A percentile compares a stretch with the other conserved stretches of the same genome.
Conservation (phyloP, 108 stramenopile genomes). For the Cyclotella atomus region DNA sequence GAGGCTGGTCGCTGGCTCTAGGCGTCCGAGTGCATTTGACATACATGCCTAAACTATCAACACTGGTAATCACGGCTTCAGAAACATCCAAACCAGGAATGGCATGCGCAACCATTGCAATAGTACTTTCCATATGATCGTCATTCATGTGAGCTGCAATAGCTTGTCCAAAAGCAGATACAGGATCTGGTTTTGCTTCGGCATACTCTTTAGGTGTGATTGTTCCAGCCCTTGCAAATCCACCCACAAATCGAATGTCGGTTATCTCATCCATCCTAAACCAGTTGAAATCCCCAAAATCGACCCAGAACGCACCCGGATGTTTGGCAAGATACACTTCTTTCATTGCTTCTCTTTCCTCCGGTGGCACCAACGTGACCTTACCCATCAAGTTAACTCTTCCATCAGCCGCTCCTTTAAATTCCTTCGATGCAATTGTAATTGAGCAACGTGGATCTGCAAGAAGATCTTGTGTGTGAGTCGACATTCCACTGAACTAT, state of each 20-base stretch:
- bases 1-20: constrained; percentile 67
- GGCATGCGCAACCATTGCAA: constrained; percentile 87
- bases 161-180: constrained; percentile 73
- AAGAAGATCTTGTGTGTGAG: constrained; percentile 91
- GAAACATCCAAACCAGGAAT: constrained; percentile 79
- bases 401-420: constrained; percentile 96
- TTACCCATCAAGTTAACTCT: constrained; percentile 94
- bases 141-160: constrained; percentile 97
- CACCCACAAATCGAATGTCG: constrained; percentile 92
- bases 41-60: constrained; percentile 94
- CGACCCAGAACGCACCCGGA: constrained; percentile 91
- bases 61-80: constrained; percentile 85
- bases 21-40: constrained; percentile 84
- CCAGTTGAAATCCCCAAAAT: constrained; percentile 95
- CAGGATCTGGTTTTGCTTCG: constrained; percentile 79
- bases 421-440: constrained; percentile 90
- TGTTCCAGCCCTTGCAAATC: constrained; percentile 92
- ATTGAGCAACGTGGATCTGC: constrained; percentile 81
- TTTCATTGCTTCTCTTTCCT: constrained; percentile 66
- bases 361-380: constrained; percentile 54
- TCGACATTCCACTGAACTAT: constrained; percentile 88
- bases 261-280: constrained; percentile 86
- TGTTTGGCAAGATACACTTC: constrained; percentile 88
- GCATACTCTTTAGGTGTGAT: constrained; percentile 86
- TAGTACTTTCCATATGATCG: constrained; percentile 86